phyloP scores from a whole-genome alignment of 2,329 filamentous ascomycete genomes.

The Pseudogymnoascus sp. region DNA sequence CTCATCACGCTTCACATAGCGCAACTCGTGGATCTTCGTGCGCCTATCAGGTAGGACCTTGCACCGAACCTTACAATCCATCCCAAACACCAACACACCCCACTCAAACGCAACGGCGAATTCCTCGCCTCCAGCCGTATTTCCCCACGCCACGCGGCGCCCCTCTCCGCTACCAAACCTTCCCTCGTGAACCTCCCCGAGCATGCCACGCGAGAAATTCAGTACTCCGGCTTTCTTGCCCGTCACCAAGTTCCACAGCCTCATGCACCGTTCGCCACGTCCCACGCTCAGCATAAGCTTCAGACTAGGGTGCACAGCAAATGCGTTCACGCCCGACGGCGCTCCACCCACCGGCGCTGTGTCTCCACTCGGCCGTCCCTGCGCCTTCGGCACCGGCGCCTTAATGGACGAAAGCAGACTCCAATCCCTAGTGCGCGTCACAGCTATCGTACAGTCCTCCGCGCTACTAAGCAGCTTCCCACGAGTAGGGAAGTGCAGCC shows the following conservation, averaged over 20 bases:
- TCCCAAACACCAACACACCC: conserved; percentile 76
- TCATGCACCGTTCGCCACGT: conserved; percentile 83
- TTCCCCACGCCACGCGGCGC: conserved; percentile 72
- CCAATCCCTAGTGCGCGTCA: conserved; percentile 85
- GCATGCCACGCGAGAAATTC: conserved; percentile 68
- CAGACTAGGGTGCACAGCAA: conserved; percentile 91
- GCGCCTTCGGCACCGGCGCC: conserved; percentile 72
- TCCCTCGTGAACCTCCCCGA: conserved; percentile 69
- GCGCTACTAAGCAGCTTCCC: conserved; percentile 81
- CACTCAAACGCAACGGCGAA: conserved; percentile 87
- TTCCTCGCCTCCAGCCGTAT: conserved; percentile 66
- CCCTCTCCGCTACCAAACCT: conserved; percentile 76
- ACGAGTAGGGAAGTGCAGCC: conserved; percentile 73
- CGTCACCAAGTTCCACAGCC: conserved; percentile 93
- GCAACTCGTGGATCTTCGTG: conserved; percentile 78
- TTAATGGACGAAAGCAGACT: conserved; percentile 81
- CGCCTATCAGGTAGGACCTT: conserved; percentile 58
- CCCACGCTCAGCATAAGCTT: conserved; percentile 94
- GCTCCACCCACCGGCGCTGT: conserved; percentile 75
- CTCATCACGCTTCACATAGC: conserved; percentile 54
- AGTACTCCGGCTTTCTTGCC: conserved; percentile 92
- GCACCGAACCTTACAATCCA: conserved; percentile 77
- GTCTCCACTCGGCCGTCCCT: conserved; percentile 79
- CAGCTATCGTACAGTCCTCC: conserved; percentile 86
- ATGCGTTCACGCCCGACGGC: conserved; percentile 86